Percentiles rank a stretch among this genome's conserved stretches.
Evolutionary conservation across 2,329 filamentous ascomycete genomes (phyloP).

Genomic region (Aspergillus sp.): DNA sequence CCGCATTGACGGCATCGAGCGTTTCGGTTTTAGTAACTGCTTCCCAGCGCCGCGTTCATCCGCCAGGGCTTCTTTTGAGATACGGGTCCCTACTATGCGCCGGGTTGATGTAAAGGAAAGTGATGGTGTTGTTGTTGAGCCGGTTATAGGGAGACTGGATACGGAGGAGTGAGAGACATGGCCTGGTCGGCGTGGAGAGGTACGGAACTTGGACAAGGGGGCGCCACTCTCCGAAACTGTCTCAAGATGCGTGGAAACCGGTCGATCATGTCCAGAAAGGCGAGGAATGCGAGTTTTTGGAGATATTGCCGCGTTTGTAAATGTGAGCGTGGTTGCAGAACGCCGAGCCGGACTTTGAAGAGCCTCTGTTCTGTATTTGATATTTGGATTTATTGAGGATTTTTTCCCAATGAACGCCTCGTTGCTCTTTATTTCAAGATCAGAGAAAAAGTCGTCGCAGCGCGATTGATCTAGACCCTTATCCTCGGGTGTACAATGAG

Average conservation of each 20-base stretch:
- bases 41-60: constrained; percentile 53
- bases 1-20: constrained; percentile 60
- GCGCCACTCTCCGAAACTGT: constrained; percentile 89
- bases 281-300: constrained; percentile 73
- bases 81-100: constrained; percentile 53
- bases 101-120: constrained; percentile 62
- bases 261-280: constrained; percentile 69
- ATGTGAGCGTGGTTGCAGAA: constrained; percentile 81
- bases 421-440: constrained; percentile 81
- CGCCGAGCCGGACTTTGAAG: constrained; percentile 68
- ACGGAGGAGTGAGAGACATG: constrained; percentile 70
- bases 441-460: constrained; percentile 77
- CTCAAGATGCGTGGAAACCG: constrained; percentile 72
- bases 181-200: constrained; percentile 65
- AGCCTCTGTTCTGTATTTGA: constrained; percentile 76
- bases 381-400: constrained; percentile 82
- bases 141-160: constrained; percentile 62
- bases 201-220: constrained; percentile 61
- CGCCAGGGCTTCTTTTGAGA: constrained; percentile 35
- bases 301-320: constrained; percentile 72
- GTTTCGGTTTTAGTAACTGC: constrained; percentile 59
- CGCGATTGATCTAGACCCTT: constrained; percentile 27
- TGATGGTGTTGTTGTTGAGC: constrained; percentile 58
- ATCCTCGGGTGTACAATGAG: constrained; percentile 31
- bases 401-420: constrained; percentile 79